These are phyloP conservation scores for Russula ochroleuca DNA, from an alignment of 768 basidiomycete species.

Conservation along the genomic window DNA sequence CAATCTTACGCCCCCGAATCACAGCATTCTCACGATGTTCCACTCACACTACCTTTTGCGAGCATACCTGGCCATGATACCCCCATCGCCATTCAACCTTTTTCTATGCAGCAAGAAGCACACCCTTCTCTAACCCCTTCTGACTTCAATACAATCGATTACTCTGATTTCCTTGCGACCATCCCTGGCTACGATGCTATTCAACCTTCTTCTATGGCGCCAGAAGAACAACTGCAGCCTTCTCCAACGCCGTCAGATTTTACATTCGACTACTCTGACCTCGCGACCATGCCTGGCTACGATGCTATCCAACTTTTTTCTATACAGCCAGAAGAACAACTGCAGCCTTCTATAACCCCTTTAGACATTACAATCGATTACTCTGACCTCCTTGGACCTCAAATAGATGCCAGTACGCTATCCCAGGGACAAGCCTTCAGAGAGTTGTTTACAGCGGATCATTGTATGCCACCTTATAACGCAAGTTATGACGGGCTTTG, in stretches of 20 bases:
- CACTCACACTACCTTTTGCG: background rate
- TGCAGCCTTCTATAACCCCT: too few species aligned
- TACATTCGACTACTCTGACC: too few species aligned
- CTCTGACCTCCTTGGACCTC: background rate
- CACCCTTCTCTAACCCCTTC: background rate
- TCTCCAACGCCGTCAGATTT: too few species aligned
- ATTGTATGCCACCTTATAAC: too few species aligned
- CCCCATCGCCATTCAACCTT: background rate
- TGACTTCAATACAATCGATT: background rate
- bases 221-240: too few species aligned
- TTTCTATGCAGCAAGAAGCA: background rate
- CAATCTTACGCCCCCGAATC: background rate
- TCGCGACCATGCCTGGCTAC: too few species aligned
- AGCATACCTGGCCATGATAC: background rate
- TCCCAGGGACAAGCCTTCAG: background rate
- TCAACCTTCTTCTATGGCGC: too few species aligned
- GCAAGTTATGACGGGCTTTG: background rate
- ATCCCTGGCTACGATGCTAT: too few species aligned
- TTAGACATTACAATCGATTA: too few species aligned
- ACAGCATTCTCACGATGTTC: background rate
- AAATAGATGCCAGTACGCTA: background rate
- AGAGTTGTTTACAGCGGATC: background rate
- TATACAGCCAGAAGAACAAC: too few species aligned
- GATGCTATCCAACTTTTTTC: too few species aligned
- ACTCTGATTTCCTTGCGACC: background rate